phyloP scores from a whole-genome alignment of 306 rosid species.

The Rosa multiflora region DNA sequence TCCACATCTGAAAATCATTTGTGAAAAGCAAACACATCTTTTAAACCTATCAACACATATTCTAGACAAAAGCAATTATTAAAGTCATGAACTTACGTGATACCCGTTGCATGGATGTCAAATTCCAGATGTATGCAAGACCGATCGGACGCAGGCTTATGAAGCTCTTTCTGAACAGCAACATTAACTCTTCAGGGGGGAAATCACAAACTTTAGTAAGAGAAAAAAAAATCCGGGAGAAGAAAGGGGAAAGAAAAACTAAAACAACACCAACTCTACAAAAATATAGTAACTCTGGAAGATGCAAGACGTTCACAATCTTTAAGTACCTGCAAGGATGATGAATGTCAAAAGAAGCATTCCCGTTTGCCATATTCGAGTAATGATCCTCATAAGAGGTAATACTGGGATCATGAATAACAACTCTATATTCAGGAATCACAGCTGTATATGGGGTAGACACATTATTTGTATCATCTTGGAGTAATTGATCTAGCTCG shows the following conservation, averaged over 20 bases:
- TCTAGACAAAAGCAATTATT: background rate
- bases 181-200: constrained; percentile 60
- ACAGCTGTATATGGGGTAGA: constrained; percentile 83
- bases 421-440: constrained; percentile 69
- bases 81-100: constrained; percentile 48
- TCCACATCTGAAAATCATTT: background rate
- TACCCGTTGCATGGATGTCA: constrained; percentile 62
- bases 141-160: constrained; percentile 74
- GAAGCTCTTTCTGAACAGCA: constrained; percentile 77
- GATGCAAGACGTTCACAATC: constrained; percentile 28
- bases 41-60: background rate
- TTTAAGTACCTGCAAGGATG: constrained; percentile 80
- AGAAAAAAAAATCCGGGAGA: background rate
- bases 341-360: constrained; percentile 63
- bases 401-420: constrained; percentile 52
- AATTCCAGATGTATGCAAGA: constrained; percentile 92
- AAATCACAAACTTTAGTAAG: constrained; percentile 7
- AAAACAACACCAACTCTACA: constrained; percentile 11
- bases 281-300: constrained; percentile 13
- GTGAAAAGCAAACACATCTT: background rate
- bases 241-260: background rate
- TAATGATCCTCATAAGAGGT: constrained; percentile 37
- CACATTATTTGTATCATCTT: constrained; percentile 62
- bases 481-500: constrained; percentile 76
- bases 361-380: constrained; percentile 55